Evolutionary conservation across 257 asterid species (phyloP).

Genomic region (Solanum boliviense): DNA sequence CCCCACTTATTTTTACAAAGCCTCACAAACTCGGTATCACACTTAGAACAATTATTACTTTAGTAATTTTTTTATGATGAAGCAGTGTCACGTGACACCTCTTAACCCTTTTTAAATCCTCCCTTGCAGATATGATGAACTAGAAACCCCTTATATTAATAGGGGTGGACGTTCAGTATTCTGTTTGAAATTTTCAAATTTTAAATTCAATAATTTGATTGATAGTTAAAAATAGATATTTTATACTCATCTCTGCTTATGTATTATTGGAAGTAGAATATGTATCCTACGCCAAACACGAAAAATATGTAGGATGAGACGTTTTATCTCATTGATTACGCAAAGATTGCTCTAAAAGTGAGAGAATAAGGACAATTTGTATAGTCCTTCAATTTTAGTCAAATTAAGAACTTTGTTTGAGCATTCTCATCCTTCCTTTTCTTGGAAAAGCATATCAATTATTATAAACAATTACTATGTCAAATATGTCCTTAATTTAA

Average conservation of each 20-base stretch:
- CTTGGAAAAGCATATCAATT: not conserved
- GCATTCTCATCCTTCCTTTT: not conserved
- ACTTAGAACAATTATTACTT: too few relatives aligned
- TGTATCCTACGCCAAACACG: not conserved
- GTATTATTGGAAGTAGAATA: not conserved
- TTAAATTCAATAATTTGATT: too few relatives aligned
- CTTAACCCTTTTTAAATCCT: too few relatives aligned
- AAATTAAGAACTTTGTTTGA: not conserved
- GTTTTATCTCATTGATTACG: not conserved
- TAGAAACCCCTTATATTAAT: not conserved
- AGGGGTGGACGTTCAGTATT: not conserved
- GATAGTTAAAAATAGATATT: too few relatives aligned
- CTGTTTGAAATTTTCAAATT: not conserved
- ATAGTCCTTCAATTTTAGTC: not conserved
- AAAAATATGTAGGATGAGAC: not conserved
- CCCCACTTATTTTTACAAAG: too few relatives aligned
- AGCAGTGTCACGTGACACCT: too few relatives aligned
- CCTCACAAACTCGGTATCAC: too few relatives aligned
- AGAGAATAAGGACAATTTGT: not conserved
- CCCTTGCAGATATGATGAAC: not conserved
- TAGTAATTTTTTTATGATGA: too few relatives aligned
- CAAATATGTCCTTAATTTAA: not conserved
- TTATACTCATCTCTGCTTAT: not conserved
- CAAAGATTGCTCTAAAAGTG: not conserved
- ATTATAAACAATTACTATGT: not conserved